These are phyloP conservation scores for Trichoderma polysporum DNA, from an alignment of 2,329 filamentous ascomycete genomes.

Conservation along the genomic window DNA sequence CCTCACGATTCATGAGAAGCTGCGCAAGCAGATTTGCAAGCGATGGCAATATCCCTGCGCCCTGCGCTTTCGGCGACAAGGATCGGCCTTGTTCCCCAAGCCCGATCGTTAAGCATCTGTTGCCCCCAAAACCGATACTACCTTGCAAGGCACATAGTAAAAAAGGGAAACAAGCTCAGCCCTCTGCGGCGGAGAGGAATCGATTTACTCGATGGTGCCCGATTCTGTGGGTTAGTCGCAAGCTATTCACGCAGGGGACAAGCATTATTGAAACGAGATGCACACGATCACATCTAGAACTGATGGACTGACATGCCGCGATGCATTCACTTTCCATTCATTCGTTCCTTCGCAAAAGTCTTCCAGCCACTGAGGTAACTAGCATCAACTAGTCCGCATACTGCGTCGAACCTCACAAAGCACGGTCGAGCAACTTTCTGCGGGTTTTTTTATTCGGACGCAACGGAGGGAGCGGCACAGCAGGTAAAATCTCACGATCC, in stretches of 20 bases:
- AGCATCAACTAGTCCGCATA: background rate
- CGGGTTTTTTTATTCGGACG: background rate
- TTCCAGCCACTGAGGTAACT: background rate
- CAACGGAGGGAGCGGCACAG: conserved; percentile 6
- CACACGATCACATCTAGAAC: background rate
- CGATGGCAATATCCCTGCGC: background rate
- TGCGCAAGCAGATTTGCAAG: conserved; percentile 6
- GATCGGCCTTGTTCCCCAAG: conserved; percentile 8
- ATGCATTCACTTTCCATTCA: background rate
- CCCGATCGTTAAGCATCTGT: conserved; percentile 27
- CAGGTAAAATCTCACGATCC: conserved; percentile 16
- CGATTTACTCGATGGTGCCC: background rate
- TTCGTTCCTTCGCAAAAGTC: background rate
- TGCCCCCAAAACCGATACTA: background rate
- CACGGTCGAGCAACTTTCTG: background rate
- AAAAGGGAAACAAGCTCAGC: background rate
- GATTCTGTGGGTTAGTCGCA: background rate
- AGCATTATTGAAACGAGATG: background rate
- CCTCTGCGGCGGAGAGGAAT: background rate
- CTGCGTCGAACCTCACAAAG: background rate
- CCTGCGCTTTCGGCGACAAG: background rate
- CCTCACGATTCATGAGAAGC: background rate
- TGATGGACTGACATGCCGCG: background rate
- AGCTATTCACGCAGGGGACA: conserved; percentile 6
- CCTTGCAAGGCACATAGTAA: conserved; percentile 12